Conservation (phyloP, 768 basidiomycete species). For the Botryobasidium botryosum region DNA sequence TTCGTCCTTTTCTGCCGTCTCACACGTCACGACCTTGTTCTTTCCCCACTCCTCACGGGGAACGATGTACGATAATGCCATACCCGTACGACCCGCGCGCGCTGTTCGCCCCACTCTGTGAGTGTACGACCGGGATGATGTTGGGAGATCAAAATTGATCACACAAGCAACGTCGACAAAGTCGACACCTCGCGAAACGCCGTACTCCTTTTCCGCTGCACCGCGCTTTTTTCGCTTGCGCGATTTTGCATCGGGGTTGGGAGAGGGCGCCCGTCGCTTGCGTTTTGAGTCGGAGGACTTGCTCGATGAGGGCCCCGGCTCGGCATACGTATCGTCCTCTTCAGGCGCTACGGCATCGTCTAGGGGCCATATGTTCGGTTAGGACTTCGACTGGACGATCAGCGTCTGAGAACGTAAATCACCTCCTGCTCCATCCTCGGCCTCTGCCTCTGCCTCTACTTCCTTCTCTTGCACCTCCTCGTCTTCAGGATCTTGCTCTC, state of each 20-base stretch:
- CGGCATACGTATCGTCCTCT: conserved; percentile 15
- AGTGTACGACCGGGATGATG: conserved; percentile 72
- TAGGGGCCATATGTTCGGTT: conserved; percentile 29
- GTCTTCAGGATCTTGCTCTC: conserved; percentile 33
- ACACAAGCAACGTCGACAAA: conserved; percentile 96
- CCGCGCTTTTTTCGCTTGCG: conserved; percentile 29
- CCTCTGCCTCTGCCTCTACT: conserved; percentile 19
- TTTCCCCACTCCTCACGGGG: conserved; percentile 49
- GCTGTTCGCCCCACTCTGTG: conserved; percentile 95
- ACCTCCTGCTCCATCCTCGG: conserved; percentile 22
- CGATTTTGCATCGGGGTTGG: conserved; percentile 21
- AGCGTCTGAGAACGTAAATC: background rate
- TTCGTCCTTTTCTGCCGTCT: conserved; percentile 62
- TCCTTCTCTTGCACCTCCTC: conserved; percentile 28
- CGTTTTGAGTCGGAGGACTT: background rate
- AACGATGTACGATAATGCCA: conserved; percentile 81
- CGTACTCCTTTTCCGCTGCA: conserved; percentile 56
- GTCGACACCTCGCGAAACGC: conserved; percentile 90
- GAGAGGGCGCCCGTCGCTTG: conserved; percentile 4
- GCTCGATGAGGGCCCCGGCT: background rate
- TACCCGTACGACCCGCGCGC: conserved; percentile 84
- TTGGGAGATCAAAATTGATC: conserved; percentile 95
- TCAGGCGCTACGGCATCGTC: conserved; percentile 11
- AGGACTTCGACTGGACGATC: no score
- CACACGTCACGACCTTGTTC: conserved; percentile 56